These are phyloP conservation scores for Uronychia setigera DNA, from an alignment of 73 alveolate genomes.

Conservation along the genomic window DNA sequence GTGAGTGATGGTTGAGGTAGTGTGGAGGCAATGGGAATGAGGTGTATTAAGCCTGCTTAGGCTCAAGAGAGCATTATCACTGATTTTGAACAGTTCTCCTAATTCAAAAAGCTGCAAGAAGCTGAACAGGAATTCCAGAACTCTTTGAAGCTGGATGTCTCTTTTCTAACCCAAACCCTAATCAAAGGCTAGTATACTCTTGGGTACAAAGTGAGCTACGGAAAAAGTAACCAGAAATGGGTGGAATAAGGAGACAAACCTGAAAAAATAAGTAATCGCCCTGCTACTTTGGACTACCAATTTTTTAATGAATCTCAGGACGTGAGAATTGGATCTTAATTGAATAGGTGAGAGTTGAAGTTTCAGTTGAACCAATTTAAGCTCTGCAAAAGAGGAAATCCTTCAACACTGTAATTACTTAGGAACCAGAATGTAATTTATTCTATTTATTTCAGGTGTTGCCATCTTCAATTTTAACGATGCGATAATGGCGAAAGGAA, in stretches of 20 bases:
- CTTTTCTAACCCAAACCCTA: neutral
- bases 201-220: neutral
- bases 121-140: constrained; percentile 1
- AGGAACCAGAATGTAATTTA: neutral
- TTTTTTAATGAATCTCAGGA: neutral
- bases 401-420: neutral
- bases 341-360: too few relatives aligned
- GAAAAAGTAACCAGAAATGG: neutral
- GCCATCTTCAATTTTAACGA: neutral
- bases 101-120: neutral
- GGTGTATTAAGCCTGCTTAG: neutral
- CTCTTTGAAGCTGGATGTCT: neutral
- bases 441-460: neutral
- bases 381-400: neutral
- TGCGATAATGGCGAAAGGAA: constrained; percentile 6
- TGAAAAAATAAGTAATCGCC: neutral
- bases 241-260: neutral
- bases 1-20: too few relatives aligned
- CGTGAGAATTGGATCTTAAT: neutral
- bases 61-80: neutral
- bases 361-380: neutral
- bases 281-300: neutral
- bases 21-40: too few relatives aligned
- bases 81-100: constrained; percentile 2
- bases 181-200: neutral